These are phyloP conservation scores for Candida krabiensis DNA, from an alignment of 805 yeast genomes.

Conservation along the genomic window DNA sequence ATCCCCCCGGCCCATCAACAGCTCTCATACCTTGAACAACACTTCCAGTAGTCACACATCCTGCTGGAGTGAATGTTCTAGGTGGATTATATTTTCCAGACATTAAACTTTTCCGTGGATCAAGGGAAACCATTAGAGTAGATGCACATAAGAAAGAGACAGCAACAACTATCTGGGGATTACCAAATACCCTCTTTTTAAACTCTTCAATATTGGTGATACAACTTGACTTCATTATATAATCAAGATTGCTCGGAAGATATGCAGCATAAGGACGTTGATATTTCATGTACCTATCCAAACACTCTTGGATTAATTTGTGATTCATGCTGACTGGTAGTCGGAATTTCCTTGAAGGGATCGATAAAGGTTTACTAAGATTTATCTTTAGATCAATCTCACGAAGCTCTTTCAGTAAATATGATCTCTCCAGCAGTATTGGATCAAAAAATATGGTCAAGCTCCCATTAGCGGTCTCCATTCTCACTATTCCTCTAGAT, in stretches of 20 bases:
- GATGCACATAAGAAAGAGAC: conserved; percentile 98
- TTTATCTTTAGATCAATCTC: conserved; percentile 73
- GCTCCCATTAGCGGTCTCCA: background rate
- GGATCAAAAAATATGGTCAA: background rate
- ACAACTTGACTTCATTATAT: conserved; percentile 83
- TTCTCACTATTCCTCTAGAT: background rate
- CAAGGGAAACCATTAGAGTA: conserved; percentile 96
- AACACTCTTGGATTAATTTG: conserved; percentile 80
- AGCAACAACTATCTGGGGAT: conserved; percentile 86
- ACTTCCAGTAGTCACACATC: conserved; percentile 96
- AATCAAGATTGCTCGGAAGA: conserved; percentile 96
- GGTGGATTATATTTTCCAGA: conserved; percentile 96
- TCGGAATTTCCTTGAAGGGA: conserved; percentile 74
- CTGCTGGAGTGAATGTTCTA: conserved; percentile 91
- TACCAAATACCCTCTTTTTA: conserved; percentile 81
- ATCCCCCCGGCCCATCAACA: conserved; percentile 97
- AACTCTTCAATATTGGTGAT: conserved; percentile 70
- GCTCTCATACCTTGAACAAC: conserved; percentile 98
- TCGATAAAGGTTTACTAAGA: conserved; percentile 76
- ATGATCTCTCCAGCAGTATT: conserved; percentile 41
- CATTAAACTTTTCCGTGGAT: conserved; percentile 87
- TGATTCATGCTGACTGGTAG: conserved; percentile 97
- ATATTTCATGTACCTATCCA: conserved; percentile 85
- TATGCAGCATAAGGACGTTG: conserved; percentile 91
- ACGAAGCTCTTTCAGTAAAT: conserved; percentile 58